phyloP scores from a whole-genome alignment of 2,329 filamentous ascomycete genomes.

The Calonectria ilicicola region DNA sequence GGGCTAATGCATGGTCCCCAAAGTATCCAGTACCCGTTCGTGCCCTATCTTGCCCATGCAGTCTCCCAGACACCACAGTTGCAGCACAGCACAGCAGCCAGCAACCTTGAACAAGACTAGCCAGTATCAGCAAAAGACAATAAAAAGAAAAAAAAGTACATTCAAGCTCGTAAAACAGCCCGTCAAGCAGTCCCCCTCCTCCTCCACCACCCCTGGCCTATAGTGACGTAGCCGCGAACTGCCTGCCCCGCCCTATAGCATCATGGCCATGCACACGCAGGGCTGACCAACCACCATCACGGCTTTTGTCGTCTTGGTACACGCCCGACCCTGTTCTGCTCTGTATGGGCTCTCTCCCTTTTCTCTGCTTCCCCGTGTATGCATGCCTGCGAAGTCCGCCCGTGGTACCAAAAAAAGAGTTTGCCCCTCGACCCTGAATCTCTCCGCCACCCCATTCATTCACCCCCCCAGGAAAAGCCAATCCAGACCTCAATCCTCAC shows the following conservation, averaged over 20 bases:
- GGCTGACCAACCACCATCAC: slow-evolving; percentile 22
- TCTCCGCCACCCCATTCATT: background rate
- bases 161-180: no score
- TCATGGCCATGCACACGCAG: slow-evolving; percentile 18
- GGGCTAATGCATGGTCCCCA: background rate
- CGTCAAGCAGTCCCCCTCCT: background rate
- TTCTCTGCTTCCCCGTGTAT: background rate
- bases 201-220: background rate
- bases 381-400: background rate
- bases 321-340: background rate
- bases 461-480: background rate
- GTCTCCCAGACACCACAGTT: background rate
- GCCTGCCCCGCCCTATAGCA: slow-evolving; percentile 15
- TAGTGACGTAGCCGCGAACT: slow-evolving; percentile 27
- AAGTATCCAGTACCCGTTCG: background rate
- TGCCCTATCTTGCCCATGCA: background rate
- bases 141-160: background rate
- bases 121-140: background rate
- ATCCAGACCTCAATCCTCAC: background rate
- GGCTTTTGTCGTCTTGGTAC: background rate
- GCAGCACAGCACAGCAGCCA: background rate
- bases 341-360: background rate
- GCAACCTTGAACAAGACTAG: no score
- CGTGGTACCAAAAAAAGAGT: background rate
- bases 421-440: slow-evolving; percentile 5